These are phyloP conservation scores for Neltuma alba DNA, from an alignment of 306 rosid species.

Conservation along the genomic window DNA sequence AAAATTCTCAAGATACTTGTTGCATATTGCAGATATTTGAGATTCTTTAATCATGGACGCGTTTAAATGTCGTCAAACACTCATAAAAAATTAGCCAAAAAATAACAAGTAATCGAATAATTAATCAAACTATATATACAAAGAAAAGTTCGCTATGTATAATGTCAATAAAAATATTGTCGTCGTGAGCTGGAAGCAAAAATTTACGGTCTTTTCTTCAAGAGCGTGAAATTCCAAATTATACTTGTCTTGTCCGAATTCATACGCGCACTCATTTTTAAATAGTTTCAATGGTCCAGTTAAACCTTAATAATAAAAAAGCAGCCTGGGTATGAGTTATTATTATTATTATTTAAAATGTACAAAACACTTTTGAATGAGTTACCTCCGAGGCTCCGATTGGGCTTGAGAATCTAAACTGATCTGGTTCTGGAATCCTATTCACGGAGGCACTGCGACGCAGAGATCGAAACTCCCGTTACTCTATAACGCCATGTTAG, in stretches of 20 bases:
- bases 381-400: too few species aligned
- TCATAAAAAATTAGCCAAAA: neutral
- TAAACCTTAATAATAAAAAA: neutral
- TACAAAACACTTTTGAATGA: too few species aligned
- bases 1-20: too few species aligned
- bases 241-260: neutral
- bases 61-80: too few species aligned
- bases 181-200: neutral
- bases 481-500: neutral
- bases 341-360: too few species aligned
- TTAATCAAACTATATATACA: neutral
- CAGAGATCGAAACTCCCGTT: constrained; percentile 4
- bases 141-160: neutral
- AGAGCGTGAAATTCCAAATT: neutral
- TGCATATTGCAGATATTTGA: too few species aligned
- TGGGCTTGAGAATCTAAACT: too few species aligned
- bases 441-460: neutral
- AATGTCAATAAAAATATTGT: neutral
- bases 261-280: neutral
- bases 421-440: neutral
- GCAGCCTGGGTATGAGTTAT: too few species aligned
- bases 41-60: too few species aligned
- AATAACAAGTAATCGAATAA: neutral
- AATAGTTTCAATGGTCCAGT: neutral
- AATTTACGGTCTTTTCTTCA: neutral